Evolutionary conservation across 192 early-diverging fungal genomes (phyloP).

Genomic region (Phycomyces blakesleeanus): DNA sequence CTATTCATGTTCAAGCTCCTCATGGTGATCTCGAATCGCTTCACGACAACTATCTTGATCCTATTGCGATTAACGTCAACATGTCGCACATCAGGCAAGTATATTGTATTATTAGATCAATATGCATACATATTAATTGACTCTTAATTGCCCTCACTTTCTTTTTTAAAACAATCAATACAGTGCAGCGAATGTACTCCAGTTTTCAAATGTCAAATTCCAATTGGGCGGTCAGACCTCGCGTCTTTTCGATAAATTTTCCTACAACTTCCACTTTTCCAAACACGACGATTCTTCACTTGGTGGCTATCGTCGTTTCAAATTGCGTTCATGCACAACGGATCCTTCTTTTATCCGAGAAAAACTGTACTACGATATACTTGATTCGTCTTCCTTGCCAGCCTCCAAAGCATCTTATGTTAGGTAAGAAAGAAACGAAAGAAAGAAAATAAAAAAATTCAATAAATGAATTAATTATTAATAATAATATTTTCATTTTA

Average conservation of each 20-base stretch:
- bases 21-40: neutral
- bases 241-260: constrained; percentile 9
- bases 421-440: constrained; percentile 14
- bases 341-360: constrained; percentile 40
- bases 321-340: constrained; percentile 30
- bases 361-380: constrained; percentile 38
- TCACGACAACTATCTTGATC: neutral
- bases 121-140: too few species aligned
- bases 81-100: constrained; percentile 5
- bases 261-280: constrained; percentile 5
- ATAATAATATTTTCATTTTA: neutral
- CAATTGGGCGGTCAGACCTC: constrained; percentile 7
- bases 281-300: neutral
- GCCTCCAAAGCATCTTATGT: constrained; percentile 29
- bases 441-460: too few species aligned
- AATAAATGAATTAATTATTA: too few species aligned
- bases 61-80: neutral
- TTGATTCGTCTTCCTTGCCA: constrained; percentile 31
- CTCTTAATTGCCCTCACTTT: too few species aligned
- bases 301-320: constrained; percentile 23
- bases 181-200: neutral
- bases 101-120: too few species aligned
- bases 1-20: neutral
- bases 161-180: neutral
- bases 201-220: constrained; percentile 4